These are phyloP conservation scores for Hypoxylon rickii DNA, from an alignment of 495 filamentous ascomycete genomes.

Conservation along the genomic window DNA sequence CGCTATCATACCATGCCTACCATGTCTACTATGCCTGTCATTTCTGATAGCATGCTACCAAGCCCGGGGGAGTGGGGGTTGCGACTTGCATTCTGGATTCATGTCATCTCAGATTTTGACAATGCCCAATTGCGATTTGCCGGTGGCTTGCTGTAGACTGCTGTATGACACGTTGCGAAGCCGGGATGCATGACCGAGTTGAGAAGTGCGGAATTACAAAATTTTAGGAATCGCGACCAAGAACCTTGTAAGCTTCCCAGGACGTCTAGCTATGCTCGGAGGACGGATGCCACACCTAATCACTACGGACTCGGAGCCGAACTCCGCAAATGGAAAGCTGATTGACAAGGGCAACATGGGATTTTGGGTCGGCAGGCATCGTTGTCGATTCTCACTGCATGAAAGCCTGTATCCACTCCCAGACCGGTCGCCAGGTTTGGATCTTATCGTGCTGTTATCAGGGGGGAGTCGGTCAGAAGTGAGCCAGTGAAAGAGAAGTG, in stretches of 20 bases:
- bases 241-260: background rate
- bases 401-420: conserved; percentile 21
- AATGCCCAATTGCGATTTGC: conserved; percentile 31
- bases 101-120: conserved; percentile 25
- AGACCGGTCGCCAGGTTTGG: conserved; percentile 34
- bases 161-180: conserved; percentile 38
- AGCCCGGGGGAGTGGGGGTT: conserved; percentile 22
- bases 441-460: conserved; percentile 36
- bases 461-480: conserved; percentile 26
- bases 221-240: conserved; percentile 15
- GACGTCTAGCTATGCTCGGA: conserved; percentile 19
- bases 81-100: conserved; percentile 24
- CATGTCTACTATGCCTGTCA: too few species aligned
- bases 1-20: conserved; percentile 20
- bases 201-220: conserved; percentile 29
- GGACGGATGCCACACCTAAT: conserved; percentile 33
- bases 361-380: conserved; percentile 30
- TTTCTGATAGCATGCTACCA: conserved; percentile 23
- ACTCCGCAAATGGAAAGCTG: conserved; percentile 33
- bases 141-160: conserved; percentile 33
- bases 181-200: conserved; percentile 33
- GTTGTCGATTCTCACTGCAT: conserved; percentile 37
- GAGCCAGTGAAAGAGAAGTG: conserved; percentile 16
- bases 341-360: conserved; percentile 26
- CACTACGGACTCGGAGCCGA: conserved; percentile 35